Percentiles rank a stretch among this genome's conserved stretches.
These are phyloP conservation scores for Iberis amara DNA, from an alignment of 441 rosid species.

Conservation along the genomic window DNA sequence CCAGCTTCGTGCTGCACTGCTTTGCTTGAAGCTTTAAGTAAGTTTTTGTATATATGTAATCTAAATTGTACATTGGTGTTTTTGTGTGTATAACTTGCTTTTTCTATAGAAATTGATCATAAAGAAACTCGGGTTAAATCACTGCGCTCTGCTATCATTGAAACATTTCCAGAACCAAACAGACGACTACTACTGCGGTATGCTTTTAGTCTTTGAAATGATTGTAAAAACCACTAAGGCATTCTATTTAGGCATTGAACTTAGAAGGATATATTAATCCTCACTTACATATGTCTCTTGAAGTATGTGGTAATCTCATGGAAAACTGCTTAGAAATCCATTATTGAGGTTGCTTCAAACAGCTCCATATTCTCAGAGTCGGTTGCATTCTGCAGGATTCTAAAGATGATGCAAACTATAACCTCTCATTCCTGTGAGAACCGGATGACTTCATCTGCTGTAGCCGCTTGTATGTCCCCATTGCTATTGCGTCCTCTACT, in stretches of 20 bases:
- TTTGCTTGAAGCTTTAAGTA: constrained; percentile 88
- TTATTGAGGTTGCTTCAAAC: constrained; percentile 14
- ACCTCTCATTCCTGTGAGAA: constrained; percentile 77
- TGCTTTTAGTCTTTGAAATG: constrained; percentile 13
- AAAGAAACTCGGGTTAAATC: constrained; percentile 77
- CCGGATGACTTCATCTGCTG: constrained; percentile 93
- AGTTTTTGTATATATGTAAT: constrained; percentile 30
- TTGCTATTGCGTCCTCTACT: constrained; percentile 83
- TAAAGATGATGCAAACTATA: constrained; percentile 84
- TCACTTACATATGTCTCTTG: background rate
- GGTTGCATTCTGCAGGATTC: constrained; percentile 52
- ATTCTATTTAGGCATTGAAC: constrained; percentile 8
- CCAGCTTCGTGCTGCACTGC: constrained; percentile 95
- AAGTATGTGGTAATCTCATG: constrained; percentile 5
- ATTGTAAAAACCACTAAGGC: background rate
- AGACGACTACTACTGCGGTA: constrained; percentile 81
- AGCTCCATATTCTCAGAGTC: constrained; percentile 16
- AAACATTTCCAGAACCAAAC: constrained; percentile 94
- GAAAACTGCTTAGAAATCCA: constrained; percentile 17
- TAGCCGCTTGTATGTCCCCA: constrained; percentile 99
- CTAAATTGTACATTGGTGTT: constrained; percentile 2
- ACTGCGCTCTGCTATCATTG: constrained; percentile 70
- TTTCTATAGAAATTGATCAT: constrained; percentile 63
- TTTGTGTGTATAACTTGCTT: constrained; percentile 5
- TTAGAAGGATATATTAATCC: background rate